Evolutionary conservation across 148 eudicot species (phyloP).

Genomic region (Rhododendron williamsianum): DNA sequence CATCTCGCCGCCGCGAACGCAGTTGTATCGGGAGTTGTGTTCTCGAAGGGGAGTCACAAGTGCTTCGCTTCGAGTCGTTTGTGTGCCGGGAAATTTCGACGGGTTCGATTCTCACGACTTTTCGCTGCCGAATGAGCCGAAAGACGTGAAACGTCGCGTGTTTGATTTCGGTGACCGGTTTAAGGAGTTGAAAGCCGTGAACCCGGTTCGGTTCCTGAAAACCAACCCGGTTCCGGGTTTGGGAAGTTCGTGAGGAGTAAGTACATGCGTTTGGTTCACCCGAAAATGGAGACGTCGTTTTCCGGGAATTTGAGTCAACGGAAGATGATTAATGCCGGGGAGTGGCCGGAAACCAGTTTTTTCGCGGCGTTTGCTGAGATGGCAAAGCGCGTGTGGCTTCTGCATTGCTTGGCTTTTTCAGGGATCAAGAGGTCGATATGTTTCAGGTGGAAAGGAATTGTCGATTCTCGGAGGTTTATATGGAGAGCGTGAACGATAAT

Average conservation of each 20-base stretch:
- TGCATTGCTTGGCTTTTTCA: slow-evolving; percentile 66
- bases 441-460: slow-evolving; percentile 58
- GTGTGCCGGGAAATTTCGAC: slow-evolving; percentile 58
- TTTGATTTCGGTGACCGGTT: slow-evolving; percentile 36
- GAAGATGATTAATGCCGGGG: slow-evolving; percentile 55
- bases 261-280: slow-evolving; percentile 70
- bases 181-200: slow-evolving; percentile 34
- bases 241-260: slow-evolving; percentile 52
- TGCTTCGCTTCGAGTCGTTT: slow-evolving; percentile 69
- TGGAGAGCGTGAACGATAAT: slow-evolving; percentile 62
- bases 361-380: slow-evolving; percentile 67
- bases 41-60: slow-evolving; percentile 34
- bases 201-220: slow-evolving; percentile 30
- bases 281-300: slow-evolving; percentile 86
- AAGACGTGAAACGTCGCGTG: not conserved
- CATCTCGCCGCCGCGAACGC: slow-evolving; percentile 59
- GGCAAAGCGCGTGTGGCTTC: slow-evolving; percentile 70
- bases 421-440: slow-evolving; percentile 47
- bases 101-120: slow-evolving; percentile 51
- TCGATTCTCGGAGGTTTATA: slow-evolving; percentile 74
- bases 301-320: slow-evolving; percentile 78
- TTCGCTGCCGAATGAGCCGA: slow-evolving; percentile 15
- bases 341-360: slow-evolving; percentile 51
- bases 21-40: slow-evolving; percentile 29
- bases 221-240: slow-evolving; percentile 40